These are phyloP conservation scores for Fragaria iinumae DNA, from an alignment of 306 rosid genomes.

Conservation along the genomic window DNA sequence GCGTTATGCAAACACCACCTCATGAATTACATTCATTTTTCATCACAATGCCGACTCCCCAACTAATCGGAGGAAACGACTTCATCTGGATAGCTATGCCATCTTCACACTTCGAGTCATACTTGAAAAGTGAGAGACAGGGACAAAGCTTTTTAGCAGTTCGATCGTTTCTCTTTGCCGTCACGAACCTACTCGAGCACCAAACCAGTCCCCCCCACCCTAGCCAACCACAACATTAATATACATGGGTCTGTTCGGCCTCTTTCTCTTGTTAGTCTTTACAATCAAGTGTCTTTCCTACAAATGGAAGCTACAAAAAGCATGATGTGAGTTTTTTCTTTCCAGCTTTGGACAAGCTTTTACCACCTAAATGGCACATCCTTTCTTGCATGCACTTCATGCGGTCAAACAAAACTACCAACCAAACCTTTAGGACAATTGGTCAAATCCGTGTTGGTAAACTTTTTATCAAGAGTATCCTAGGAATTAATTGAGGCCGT, in stretches of 20 bases:
- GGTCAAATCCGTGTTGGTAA: conserved; percentile 48
- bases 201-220: conserved; percentile 24
- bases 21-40: not conserved
- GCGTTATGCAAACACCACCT: not conserved
- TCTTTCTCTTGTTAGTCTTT: not conserved
- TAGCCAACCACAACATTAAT: conserved; percentile 20
- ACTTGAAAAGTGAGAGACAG: conserved; percentile 27
- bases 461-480: conserved; percentile 20
- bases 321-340: conserved; percentile 10
- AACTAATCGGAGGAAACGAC: not conserved
- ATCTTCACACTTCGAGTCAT: conserved; percentile 16
- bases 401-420: conserved; percentile 48
- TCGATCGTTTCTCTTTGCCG: conserved; percentile 34
- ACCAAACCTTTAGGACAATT: conserved; percentile 41
- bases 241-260: not conserved
- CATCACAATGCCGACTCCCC: conserved; percentile 7
- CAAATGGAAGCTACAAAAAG: conserved; percentile 10
- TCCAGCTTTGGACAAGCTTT: conserved; percentile 25
- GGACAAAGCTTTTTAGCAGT: conserved; percentile 19
- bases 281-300: conserved; percentile 18
- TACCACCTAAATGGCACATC: conserved; percentile 7
- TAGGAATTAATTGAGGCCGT: conserved; percentile 5
- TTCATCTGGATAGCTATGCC: not conserved
- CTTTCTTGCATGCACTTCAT: conserved; percentile 15
- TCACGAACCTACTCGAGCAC: conserved; percentile 46